These are phyloP conservation scores for Coemansia umbellata DNA, from an alignment of 192 early-diverging fungal species.

Conservation along the genomic window DNA sequence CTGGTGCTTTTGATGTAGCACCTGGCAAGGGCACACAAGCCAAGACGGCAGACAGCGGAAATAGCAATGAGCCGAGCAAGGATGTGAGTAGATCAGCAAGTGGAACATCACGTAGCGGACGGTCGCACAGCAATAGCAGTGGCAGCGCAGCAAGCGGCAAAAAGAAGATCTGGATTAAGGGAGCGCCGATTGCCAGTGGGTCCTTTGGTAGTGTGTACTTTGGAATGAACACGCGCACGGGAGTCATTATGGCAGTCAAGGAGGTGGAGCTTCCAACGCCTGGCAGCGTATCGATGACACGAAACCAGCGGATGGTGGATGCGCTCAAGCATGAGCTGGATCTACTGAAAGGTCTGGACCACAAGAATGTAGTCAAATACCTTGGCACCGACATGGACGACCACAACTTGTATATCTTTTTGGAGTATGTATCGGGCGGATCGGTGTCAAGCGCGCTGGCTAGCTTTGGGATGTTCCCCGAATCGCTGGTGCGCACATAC, in stretches of 20 bases:
- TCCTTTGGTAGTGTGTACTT: conserved; percentile 94
- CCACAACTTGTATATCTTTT: conserved; percentile 80
- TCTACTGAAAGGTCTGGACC: conserved; percentile 85
- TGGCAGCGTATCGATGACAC: conserved; percentile 63
- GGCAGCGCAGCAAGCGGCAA: conserved; percentile 10
- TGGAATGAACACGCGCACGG: conserved; percentile 82
- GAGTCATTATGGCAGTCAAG: conserved; percentile 96
- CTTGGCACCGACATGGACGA: conserved; percentile 81
- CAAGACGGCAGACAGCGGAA: not conserved
- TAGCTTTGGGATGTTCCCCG: conserved; percentile 85
- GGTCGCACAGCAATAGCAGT: not conserved
- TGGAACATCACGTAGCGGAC: not conserved
- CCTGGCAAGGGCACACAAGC: not conserved
- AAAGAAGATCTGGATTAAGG: conserved; percentile 75
- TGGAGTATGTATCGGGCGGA: conserved; percentile 98
- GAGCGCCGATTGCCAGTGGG: conserved; percentile 89
- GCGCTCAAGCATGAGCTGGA: conserved; percentile 87
- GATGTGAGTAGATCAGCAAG: not conserved
- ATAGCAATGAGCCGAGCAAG: not conserved
- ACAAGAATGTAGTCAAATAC: conserved; percentile 96
- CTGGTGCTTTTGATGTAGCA: not conserved
- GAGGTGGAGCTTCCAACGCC: conserved; percentile 81
- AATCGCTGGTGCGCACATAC: conserved; percentile 75
- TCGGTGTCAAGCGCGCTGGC: conserved; percentile 83
- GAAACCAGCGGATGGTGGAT: conserved; percentile 78